Conservation (phyloP, 192 early-diverging fungal species). For the Pecoramyces ruminantium region DNA sequence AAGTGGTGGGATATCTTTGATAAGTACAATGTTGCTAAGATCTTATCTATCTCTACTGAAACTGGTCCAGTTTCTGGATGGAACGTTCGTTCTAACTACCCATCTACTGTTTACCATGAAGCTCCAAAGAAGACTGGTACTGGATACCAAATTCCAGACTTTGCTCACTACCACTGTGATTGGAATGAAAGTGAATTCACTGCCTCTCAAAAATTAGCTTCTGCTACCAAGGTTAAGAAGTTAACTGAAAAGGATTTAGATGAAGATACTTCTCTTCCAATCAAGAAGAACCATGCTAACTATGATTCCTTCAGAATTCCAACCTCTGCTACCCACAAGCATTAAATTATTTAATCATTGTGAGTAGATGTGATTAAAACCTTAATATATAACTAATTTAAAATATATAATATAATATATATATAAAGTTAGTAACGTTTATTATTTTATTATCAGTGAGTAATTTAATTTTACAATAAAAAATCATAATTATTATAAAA, state of each 20-base stretch:
- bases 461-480: too few species aligned
- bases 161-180: neutral
- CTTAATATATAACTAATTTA: too few species aligned
- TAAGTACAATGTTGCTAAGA: constrained; percentile 8
- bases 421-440: too few species aligned
- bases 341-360: neutral
- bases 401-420: too few species aligned
- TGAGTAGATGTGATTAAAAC: too few species aligned
- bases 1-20: constrained; percentile 63
- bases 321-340: neutral
- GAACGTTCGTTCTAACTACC: neutral
- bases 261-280: neutral
- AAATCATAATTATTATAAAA: too few species aligned
- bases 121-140: neutral
- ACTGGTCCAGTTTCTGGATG: neutral
- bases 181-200: neutral
- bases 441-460: too few species aligned
- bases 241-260: neutral
- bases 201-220: neutral
- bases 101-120: neutral
- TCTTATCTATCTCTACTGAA: neutral
- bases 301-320: neutral
- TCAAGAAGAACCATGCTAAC: neutral
- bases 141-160: neutral
- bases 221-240: neutral